These are phyloP conservation scores for Fagopyrum tataricum DNA, from an alignment of 148 eudicot species.

Conservation along the genomic window DNA sequence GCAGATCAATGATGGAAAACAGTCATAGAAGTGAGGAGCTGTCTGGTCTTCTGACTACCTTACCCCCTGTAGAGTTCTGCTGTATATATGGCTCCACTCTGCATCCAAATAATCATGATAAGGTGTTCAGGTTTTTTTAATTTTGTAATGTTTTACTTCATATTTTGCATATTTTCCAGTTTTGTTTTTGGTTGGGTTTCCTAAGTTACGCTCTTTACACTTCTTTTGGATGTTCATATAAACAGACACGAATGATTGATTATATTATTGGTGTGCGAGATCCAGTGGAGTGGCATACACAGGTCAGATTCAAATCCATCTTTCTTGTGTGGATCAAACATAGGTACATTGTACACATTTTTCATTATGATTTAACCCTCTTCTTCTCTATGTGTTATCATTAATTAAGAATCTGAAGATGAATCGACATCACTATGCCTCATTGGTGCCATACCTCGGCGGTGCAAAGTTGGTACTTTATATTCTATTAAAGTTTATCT, in stretches of 20 bases:
- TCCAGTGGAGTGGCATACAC: slow-evolving; percentile 87
- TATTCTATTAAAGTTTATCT: background rate
- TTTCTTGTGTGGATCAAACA: background rate
- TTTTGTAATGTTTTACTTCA: background rate
- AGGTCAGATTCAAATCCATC: slow-evolving; percentile 31
- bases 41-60: slow-evolving; percentile 48
- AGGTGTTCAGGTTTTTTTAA: slow-evolving; percentile 34
- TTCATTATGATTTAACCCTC: background rate
- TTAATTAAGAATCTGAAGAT: slow-evolving; percentile 58
- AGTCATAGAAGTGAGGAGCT: slow-evolving; percentile 32
- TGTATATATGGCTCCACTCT: slow-evolving; percentile 88
- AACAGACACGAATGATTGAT: slow-evolving; percentile 82
- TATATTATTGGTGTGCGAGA: slow-evolving; percentile 77
- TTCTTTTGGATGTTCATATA: background rate
- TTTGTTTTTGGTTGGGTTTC: background rate
- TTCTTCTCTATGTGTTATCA: slow-evolving; percentile 13
- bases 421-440: slow-evolving; percentile 73
- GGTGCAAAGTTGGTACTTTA: slow-evolving; percentile 68
- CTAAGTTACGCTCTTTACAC: background rate
- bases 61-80: slow-evolving; percentile 93
- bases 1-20: slow-evolving; percentile 24
- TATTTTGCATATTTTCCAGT: background rate
- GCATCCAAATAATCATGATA: slow-evolving; percentile 69
- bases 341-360: background rate
- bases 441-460: slow-evolving; percentile 70